phyloP scores from a whole-genome alignment of 2,329 filamentous ascomycete genomes.

The Rutstroemia sp. region DNA sequence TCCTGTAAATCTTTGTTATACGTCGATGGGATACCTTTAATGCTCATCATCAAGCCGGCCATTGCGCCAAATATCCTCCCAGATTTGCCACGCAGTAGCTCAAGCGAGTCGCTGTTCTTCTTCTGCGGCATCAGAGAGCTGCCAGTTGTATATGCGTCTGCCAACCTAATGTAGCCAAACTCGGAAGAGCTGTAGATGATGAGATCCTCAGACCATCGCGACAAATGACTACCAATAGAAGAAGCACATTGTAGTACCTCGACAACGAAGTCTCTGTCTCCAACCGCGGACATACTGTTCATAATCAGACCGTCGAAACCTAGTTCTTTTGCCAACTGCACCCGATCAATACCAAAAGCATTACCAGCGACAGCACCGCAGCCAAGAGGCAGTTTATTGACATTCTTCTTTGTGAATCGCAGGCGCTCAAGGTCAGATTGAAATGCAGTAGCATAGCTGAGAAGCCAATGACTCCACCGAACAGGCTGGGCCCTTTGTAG shows the following conservation, averaged over 20 bases:
- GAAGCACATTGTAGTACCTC: conserved; percentile 76
- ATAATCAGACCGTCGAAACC: conserved; percentile 69
- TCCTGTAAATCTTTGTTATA: conserved; percentile 50
- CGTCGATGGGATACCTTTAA: conserved; percentile 53
- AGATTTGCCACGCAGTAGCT: conserved; percentile 69
- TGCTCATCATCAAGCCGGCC: conserved; percentile 66
- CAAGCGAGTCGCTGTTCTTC: conserved; percentile 71
- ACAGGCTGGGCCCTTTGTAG: conserved; percentile 76
- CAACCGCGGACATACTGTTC: conserved; percentile 70
- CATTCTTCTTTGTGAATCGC: conserved; percentile 62
- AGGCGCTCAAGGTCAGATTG: conserved; percentile 69
- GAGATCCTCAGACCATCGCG: conserved; percentile 72
- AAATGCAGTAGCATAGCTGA: conserved; percentile 68
- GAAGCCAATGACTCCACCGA: conserved; percentile 74
- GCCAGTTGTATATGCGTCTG: conserved; percentile 74
- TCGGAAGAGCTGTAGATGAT: conserved; percentile 68
- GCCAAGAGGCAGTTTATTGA: conserved; percentile 49
- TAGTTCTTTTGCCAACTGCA: conserved; percentile 70
- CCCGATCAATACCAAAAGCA: conserved; percentile 73
- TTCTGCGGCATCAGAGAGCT: conserved; percentile 46
- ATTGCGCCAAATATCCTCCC: conserved; percentile 75
- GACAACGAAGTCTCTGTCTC: conserved; percentile 63
- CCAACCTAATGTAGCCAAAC: conserved; percentile 68
- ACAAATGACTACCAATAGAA: conserved; percentile 73
- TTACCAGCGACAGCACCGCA: conserved; percentile 66